Conservation (phyloP, 371 early-diverging fungal genomes). For the Lichtheimia hyalospora region DNA sequence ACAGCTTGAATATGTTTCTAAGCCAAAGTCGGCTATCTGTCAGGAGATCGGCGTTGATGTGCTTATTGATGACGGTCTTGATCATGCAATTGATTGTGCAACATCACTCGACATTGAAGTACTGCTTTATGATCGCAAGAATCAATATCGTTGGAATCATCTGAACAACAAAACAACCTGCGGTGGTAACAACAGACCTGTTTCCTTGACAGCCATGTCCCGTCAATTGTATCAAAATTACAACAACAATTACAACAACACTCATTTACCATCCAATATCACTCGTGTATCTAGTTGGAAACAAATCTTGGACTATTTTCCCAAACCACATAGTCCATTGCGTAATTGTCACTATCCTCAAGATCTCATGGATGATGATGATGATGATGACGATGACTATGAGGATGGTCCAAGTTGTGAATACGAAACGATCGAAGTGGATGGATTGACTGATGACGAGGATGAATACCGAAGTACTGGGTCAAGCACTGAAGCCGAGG, state of each 20-base stretch:
- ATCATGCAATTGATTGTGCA: slow-evolving; percentile 50
- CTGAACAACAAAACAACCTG: background rate
- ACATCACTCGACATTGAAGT: slow-evolving; percentile 46
- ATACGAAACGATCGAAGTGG: slow-evolving; percentile 30
- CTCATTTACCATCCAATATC: slow-evolving; percentile 34
- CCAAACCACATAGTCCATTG: slow-evolving; percentile 42
- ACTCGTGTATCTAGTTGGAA: slow-evolving; percentile 45
- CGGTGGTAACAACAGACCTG: background rate
- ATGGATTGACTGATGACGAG: slow-evolving; percentile 19
- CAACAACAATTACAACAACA: background rate
- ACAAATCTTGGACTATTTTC: slow-evolving; percentile 43
- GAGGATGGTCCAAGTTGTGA: slow-evolving; percentile 2
- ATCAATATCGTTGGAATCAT: slow-evolving; percentile 52
- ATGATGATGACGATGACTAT: slow-evolving; percentile 22
- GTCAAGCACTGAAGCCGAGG: background rate
- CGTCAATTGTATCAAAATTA: slow-evolving; percentile 24
- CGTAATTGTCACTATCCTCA: slow-evolving; percentile 32
- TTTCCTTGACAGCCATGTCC: slow-evolving; percentile 29
- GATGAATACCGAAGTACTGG: background rate
- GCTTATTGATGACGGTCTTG: slow-evolving; percentile 50
- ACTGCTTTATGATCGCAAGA: slow-evolving; percentile 49
- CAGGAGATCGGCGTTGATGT: slow-evolving; percentile 53
- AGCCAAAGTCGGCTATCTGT: slow-evolving; percentile 53
- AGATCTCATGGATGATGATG: slow-evolving; percentile 23
- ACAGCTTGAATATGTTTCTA: slow-evolving; percentile 45